Percentiles rank a stretch among this genome's conserved stretches.
Conservation (phyloP, 805 yeast species). For the Blastobotrys terrestris region DNA sequence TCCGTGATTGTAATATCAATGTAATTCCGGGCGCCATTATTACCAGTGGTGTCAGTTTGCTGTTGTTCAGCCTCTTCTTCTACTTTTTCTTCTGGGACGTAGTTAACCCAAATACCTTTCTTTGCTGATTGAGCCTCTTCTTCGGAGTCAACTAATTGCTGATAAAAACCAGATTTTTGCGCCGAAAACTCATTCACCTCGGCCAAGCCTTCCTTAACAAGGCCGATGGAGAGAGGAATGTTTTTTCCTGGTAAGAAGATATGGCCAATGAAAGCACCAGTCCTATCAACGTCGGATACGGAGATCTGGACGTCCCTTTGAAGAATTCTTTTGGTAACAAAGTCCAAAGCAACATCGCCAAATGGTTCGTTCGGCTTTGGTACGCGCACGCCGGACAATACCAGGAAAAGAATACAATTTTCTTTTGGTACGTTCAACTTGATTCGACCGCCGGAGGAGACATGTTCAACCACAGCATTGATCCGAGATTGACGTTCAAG, state of each 20-base stretch:
- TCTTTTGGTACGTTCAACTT: slow-evolving; percentile 65
- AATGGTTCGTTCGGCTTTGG: slow-evolving; percentile 33
- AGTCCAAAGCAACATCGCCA: slow-evolving; percentile 48
- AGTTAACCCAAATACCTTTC: slow-evolving; percentile 64
- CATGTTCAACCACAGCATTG: slow-evolving; percentile 66
- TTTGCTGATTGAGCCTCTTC: slow-evolving; percentile 48
- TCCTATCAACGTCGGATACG: slow-evolving; percentile 62
- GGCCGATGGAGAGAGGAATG: slow-evolving; percentile 50
- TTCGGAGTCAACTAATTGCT: slow-evolving; percentile 56
- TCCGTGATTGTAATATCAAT: slow-evolving; percentile 31
- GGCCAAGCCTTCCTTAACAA: slow-evolving; percentile 59
- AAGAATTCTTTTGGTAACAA: slow-evolving; percentile 46
- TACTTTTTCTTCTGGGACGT: slow-evolving; percentile 39
- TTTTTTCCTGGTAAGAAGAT: slow-evolving; percentile 46
- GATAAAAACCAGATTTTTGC: slow-evolving; percentile 46
- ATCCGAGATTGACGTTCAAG: slow-evolving; percentile 60
- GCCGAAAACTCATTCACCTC: slow-evolving; percentile 62
- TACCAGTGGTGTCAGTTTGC: slow-evolving; percentile 14
- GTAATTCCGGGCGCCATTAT: slow-evolving; percentile 28
- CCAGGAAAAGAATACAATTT: slow-evolving; percentile 59
- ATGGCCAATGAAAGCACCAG: slow-evolving; percentile 78
- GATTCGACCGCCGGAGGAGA: slow-evolving; percentile 62
- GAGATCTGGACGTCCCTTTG: slow-evolving; percentile 73
- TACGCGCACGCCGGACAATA: slow-evolving; percentile 65
- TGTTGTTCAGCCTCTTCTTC: slow-evolving; percentile 14